Evolutionary conservation across 1,284 basidiomycete genomes (phyloP).

Genomic region (Kalmanozyma brasiliensis): DNA sequence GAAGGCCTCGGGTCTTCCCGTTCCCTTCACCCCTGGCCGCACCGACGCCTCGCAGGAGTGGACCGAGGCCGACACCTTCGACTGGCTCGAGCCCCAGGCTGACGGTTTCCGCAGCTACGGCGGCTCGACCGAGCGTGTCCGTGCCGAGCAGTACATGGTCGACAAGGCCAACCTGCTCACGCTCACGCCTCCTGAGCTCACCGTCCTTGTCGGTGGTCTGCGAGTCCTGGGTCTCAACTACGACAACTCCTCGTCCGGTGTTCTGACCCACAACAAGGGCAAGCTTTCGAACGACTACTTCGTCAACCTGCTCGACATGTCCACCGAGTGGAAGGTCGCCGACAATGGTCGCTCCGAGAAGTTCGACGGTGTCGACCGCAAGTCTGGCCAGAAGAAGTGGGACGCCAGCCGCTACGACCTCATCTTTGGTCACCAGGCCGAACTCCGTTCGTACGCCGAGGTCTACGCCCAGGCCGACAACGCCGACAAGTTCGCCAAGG

Average conservation of each 20-base stretch:
- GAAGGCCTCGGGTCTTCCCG: slow-evolving; percentile 41
- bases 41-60: slow-evolving; percentile 36
- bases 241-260: slow-evolving; percentile 34
- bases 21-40: slow-evolving; percentile 43
- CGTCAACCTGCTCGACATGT: slow-evolving; percentile 47
- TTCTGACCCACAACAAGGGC: slow-evolving; percentile 30
- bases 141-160: slow-evolving; percentile 39
- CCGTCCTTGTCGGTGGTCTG: slow-evolving; percentile 45
- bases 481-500: slow-evolving; percentile 41
- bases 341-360: slow-evolving; percentile 31
- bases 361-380: slow-evolving; percentile 42
- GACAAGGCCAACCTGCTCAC: slow-evolving; percentile 45
- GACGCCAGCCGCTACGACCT: slow-evolving; percentile 36
- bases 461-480: slow-evolving; percentile 44
- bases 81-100: slow-evolving; percentile 36
- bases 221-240: slow-evolving; percentile 42
- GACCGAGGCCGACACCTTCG: slow-evolving; percentile 38
- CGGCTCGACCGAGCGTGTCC: slow-evolving; percentile 32
- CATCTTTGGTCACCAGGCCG: slow-evolving; percentile 40
- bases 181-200: slow-evolving; percentile 34
- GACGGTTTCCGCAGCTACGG: slow-evolving; percentile 46
- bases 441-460: slow-evolving; percentile 36
- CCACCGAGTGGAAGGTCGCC: slow-evolving; percentile 42
- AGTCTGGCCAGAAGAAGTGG: slow-evolving; percentile 49
- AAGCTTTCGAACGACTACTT: slow-evolving; percentile 46